Conservation (phyloP, 1,284 basidiomycete genomes). For the Abortiporus biennis region DNA sequence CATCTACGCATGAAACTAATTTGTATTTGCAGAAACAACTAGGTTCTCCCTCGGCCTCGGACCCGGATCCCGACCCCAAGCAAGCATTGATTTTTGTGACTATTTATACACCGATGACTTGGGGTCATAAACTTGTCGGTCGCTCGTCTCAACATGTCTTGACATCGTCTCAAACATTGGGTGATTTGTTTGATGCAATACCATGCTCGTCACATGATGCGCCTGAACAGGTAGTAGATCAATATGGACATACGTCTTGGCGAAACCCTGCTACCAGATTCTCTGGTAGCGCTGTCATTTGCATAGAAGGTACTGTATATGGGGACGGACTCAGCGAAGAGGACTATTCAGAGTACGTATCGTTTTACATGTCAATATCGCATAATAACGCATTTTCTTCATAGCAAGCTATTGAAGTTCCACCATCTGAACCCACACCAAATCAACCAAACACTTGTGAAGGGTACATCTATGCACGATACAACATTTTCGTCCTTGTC, state of each 20-base stretch:
- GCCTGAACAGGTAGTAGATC: slow-evolving; percentile 31
- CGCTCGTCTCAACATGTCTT: slow-evolving; percentile 64
- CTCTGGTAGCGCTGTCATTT: slow-evolving; percentile 40
- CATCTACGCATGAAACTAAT: slow-evolving; percentile 1
- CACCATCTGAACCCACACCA: slow-evolving; percentile 30
- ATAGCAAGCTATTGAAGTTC: slow-evolving; percentile 47
- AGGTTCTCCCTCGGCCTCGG: slow-evolving; percentile 14
- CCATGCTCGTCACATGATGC: slow-evolving; percentile 58
- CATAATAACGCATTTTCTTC: slow-evolving; percentile 7
- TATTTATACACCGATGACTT: slow-evolving; percentile 51
- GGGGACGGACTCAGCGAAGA: slow-evolving; percentile 39
- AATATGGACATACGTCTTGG: slow-evolving; percentile 29
- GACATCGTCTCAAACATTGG: slow-evolving; percentile 64
- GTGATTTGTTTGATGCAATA: slow-evolving; percentile 55
- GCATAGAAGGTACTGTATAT: slow-evolving; percentile 54
- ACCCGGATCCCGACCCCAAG: slow-evolving; percentile 14
- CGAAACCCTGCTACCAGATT: slow-evolving; percentile 21
- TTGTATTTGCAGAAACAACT: slow-evolving; percentile 20
- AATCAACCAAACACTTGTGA: slow-evolving; percentile 28
- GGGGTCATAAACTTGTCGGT: slow-evolving; percentile 53
- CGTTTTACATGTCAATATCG: background rate
- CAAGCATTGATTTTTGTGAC: slow-evolving; percentile 53
- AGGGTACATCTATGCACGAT: slow-evolving; percentile 41
- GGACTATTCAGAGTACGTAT: slow-evolving; percentile 57
- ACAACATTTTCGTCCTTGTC: slow-evolving; percentile 46